Conservation (phyloP, 257 asterid species). For the Handroanthus guayacan region DNA sequence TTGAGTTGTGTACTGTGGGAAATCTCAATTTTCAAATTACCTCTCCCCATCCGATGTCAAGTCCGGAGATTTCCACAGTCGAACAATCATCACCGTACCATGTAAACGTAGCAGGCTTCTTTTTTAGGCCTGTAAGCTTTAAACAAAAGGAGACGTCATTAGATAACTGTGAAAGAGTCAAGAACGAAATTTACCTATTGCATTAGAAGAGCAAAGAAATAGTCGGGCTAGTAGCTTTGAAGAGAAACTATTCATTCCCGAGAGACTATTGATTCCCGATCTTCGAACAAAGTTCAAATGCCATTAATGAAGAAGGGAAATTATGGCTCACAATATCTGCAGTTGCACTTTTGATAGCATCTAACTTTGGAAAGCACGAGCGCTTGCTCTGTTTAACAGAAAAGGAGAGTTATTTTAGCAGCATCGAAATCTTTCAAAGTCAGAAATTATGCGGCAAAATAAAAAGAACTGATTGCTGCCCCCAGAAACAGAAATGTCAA, state of each 20-base stretch:
- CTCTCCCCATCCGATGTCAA: slow-evolving; percentile 99
- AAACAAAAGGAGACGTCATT: slow-evolving; percentile 37
- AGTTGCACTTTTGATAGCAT: slow-evolving; percentile 89
- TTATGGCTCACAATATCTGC: slow-evolving; percentile 83
- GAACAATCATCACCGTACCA: slow-evolving; percentile 63
- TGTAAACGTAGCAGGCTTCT: slow-evolving; percentile 68
- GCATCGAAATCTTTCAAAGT: background rate
- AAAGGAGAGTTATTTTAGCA: slow-evolving; percentile 19
- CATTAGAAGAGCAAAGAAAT: background rate
- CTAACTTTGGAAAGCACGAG: slow-evolving; percentile 86
- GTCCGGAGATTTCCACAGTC: slow-evolving; percentile 86
- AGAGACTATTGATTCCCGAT: background rate
- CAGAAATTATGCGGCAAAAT: background rate
- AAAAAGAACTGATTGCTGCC: background rate
- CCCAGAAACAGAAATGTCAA: background rate
- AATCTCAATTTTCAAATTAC: slow-evolving; percentile 48
- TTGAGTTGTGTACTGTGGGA: background rate
- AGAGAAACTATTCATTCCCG: background rate
- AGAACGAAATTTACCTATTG: background rate
- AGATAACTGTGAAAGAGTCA: slow-evolving; percentile 18
- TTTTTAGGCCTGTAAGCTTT: slow-evolving; percentile 84
- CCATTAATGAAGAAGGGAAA: slow-evolving; percentile 20
- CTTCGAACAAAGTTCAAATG: background rate
- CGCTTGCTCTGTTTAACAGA: slow-evolving; percentile 78
- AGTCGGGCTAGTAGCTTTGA: background rate